phyloP scores from a whole-genome alignment of 2,329 filamentous ascomycete species.

The Talaromyces sp. region DNA sequence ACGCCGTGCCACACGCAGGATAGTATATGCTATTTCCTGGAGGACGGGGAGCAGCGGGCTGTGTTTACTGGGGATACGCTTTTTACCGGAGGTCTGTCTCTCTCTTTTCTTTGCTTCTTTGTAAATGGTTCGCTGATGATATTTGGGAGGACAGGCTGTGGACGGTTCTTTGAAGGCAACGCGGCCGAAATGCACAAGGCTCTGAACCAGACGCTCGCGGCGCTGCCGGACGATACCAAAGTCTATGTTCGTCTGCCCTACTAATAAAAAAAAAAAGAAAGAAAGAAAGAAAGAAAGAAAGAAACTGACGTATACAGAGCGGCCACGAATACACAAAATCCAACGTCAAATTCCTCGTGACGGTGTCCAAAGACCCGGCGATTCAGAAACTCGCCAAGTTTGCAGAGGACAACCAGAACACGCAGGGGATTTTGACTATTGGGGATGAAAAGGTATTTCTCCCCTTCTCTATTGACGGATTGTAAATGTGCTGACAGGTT shows the following conservation, averaged over 20 bases:
- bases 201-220: constrained; percentile 75
- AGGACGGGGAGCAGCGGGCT: constrained; percentile 66
- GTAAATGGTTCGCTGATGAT: constrained; percentile 3
- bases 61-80: constrained; percentile 97
- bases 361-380: constrained; percentile 67
- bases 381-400: constrained; percentile 74
- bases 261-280: neutral
- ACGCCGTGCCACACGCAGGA: constrained; percentile 98
- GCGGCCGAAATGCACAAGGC: constrained; percentile 89
- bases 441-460: constrained; percentile 82
- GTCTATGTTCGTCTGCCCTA: constrained; percentile 65
- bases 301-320: constrained; percentile 49
- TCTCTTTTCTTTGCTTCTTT: neutral
- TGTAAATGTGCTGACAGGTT: constrained; percentile 7
- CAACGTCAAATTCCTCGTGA: constrained; percentile 82
- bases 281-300: neutral
- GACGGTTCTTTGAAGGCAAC: constrained; percentile 90
- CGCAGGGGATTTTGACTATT: constrained; percentile 94
- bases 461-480: neutral
- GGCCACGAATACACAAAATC: constrained; percentile 98
- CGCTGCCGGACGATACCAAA: constrained; percentile 81
- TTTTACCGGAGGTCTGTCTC: constrained; percentile 71
- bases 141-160: constrained; percentile 60
- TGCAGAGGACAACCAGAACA: constrained; percentile 74
- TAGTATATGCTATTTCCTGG: constrained; percentile 90